Percentiles rank a stretch among this genome's conserved stretches.
These are phyloP conservation scores for Picea abies DNA, from an alignment of 83 land plant genomes.

Conservation along the genomic window DNA sequence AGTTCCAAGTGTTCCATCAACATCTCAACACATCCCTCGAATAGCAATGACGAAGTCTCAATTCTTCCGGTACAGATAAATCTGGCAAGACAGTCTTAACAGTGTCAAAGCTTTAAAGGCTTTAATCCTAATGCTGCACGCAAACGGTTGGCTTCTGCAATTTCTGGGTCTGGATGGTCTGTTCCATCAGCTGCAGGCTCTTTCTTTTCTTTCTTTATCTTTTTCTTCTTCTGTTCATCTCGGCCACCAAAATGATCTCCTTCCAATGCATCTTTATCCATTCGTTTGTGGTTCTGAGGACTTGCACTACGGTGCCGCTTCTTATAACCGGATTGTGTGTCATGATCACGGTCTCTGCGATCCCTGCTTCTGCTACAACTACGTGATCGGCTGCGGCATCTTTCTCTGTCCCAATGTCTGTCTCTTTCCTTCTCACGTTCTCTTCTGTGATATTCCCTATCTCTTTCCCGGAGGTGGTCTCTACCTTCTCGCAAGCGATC, in stretches of 20 bases:
- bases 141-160: conserved; percentile 87
- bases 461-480: conserved; percentile 29
- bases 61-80: too few species aligned
- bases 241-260: conserved; percentile 46
- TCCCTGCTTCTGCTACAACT: conserved; percentile 72
- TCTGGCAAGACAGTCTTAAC: too few species aligned
- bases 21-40: too few species aligned
- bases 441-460: conserved; percentile 44
- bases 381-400: conserved; percentile 58
- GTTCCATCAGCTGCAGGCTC: conserved; percentile 72
- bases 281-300: conserved; percentile 51
- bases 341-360: conserved; percentile 57
- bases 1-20: too few species aligned
- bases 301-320: conserved; percentile 71
- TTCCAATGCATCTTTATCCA: conserved; percentile 53
- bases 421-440: conserved; percentile 54
- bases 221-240: conserved; percentile 71
- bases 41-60: too few species aligned
- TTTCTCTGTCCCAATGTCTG: conserved; percentile 61
- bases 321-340: conserved; percentile 48
- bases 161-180: conserved; percentile 95
- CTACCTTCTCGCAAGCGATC: conserved; percentile 22
- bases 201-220: conserved; percentile 55
- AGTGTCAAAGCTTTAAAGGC: conserved; percentile 65
- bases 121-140: conserved; percentile 91